phyloP scores from a whole-genome alignment of 2,329 filamentous ascomycete species.

The Rhynchosporium agropyri region DNA sequence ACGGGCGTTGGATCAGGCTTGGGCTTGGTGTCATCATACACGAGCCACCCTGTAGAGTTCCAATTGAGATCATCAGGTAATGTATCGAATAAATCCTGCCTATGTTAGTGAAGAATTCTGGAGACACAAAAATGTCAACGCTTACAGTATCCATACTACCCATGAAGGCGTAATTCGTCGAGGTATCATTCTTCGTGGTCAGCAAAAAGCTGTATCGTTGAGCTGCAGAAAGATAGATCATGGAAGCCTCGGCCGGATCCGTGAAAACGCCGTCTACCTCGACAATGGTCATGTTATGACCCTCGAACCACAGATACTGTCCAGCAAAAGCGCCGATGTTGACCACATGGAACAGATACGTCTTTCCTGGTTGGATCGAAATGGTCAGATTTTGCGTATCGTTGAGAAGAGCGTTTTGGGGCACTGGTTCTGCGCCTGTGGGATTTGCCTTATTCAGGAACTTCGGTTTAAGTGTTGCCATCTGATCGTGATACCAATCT shows the following conservation, averaged over 20 bases:
- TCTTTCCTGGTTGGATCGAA: slow-evolving; percentile 65
- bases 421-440: slow-evolving; percentile 61
- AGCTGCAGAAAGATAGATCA: slow-evolving; percentile 68
- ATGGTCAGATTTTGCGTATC: slow-evolving; percentile 65
- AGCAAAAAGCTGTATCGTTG: slow-evolving; percentile 67
- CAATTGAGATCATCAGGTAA: slow-evolving; percentile 70
- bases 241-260: slow-evolving; percentile 58
- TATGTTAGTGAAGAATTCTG: slow-evolving; percentile 33
- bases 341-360: slow-evolving; percentile 72
- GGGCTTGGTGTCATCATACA: slow-evolving; percentile 53
- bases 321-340: slow-evolving; percentile 74
- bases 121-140: background rate
- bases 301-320: slow-evolving; percentile 69
- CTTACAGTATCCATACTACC: slow-evolving; percentile 64
- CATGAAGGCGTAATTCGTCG: slow-evolving; percentile 67
- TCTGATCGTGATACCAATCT: slow-evolving; percentile 64
- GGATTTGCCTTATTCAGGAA: slow-evolving; percentile 53
- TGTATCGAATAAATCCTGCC: slow-evolving; percentile 60
- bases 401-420: slow-evolving; percentile 70
- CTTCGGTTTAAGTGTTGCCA: slow-evolving; percentile 47
- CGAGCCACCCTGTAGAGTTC: slow-evolving; percentile 67
- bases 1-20: slow-evolving; percentile 57
- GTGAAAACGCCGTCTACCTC: slow-evolving; percentile 74
- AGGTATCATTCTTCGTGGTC: slow-evolving; percentile 64
- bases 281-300: slow-evolving; percentile 67